phyloP scores from a whole-genome alignment of 495 filamentous ascomycete genomes.

The Staphylotrichum longicolle region DNA sequence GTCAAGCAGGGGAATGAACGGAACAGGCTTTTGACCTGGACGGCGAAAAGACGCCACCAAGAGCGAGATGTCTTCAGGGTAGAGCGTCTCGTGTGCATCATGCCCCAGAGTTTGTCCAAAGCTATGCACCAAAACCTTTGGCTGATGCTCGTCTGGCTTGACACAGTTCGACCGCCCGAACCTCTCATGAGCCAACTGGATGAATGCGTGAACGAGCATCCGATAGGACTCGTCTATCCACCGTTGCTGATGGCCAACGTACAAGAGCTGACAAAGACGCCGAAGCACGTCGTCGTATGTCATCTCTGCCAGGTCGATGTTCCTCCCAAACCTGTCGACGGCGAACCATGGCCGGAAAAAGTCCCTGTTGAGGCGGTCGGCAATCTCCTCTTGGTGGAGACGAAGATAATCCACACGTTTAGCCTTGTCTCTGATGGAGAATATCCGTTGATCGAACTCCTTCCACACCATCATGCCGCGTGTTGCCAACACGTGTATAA shows the following conservation, averaged over 20 bases:
- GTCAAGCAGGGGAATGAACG: slow-evolving; percentile 89
- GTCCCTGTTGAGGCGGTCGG: slow-evolving; percentile 93
- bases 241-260: slow-evolving; percentile 73
- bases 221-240: slow-evolving; percentile 88
- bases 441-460: slow-evolving; percentile 96
- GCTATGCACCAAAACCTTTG: slow-evolving; percentile 44
- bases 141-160: slow-evolving; percentile 71
- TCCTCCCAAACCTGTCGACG: slow-evolving; percentile 72
- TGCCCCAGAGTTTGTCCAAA: slow-evolving; percentile 75
- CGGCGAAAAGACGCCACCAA: slow-evolving; percentile 88
- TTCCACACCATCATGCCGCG: slow-evolving; percentile 91
- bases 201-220: slow-evolving; percentile 84
- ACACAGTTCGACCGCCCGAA: slow-evolving; percentile 52
- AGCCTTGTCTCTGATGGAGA: slow-evolving; percentile 79
- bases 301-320: slow-evolving; percentile 95
- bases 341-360: slow-evolving; percentile 99
- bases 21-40: slow-evolving; percentile 89
- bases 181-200: slow-evolving; percentile 71
- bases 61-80: slow-evolving; percentile 90
- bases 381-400: slow-evolving; percentile 89
- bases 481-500: slow-evolving; percentile 95
- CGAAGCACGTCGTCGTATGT: slow-evolving; percentile 88
- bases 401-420: slow-evolving; percentile 87
- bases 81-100: slow-evolving; percentile 72
- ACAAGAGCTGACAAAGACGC: slow-evolving; percentile 93